Conservation (phyloP, 768 basidiomycete genomes). For the Termitomyces sp. region DNA sequence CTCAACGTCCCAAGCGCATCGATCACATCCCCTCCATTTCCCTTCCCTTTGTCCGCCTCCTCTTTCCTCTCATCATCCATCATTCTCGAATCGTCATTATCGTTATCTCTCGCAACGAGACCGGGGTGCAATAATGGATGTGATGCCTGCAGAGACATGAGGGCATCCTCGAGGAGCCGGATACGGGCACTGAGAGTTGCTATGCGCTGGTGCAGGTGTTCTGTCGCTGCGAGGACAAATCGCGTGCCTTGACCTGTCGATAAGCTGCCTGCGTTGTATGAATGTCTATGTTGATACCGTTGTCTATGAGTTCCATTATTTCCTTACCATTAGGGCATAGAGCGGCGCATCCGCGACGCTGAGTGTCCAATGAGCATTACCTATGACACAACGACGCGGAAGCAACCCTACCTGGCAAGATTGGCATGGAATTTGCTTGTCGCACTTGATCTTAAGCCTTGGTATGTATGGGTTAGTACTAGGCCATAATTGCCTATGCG, state of each 20-base stretch:
- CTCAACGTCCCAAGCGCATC: constrained; percentile 60
- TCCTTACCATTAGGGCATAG: constrained; percentile 67
- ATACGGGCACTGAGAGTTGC: constrained; percentile 50
- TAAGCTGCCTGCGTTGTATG: constrained; percentile 48
- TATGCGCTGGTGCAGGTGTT: constrained; percentile 60
- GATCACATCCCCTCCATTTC: constrained; percentile 37
- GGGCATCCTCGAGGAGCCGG: constrained; percentile 51
- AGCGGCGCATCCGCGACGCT: constrained; percentile 66
- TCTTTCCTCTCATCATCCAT: constrained; percentile 9
- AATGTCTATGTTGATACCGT: neutral
- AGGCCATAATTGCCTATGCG: constrained; percentile 23
- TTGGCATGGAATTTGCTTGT: constrained; percentile 79
- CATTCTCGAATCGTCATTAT: constrained; percentile 17
- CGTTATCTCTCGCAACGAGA: constrained; percentile 32
- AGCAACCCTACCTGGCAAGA: constrained; percentile 54
- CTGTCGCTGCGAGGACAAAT: constrained; percentile 63
- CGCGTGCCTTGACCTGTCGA: constrained; percentile 78
- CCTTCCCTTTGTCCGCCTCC: neutral
- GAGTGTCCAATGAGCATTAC: constrained; percentile 1
- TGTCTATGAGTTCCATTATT: neutral
- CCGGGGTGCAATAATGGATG: constrained; percentile 62
- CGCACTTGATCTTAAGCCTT: constrained; percentile 78
- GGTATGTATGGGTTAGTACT: constrained; percentile 11
- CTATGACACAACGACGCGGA: no score
- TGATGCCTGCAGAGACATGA: constrained; percentile 46